phyloP scores from a whole-genome alignment of 257 asterid genomes.

The Anisodus acutangulus region DNA sequence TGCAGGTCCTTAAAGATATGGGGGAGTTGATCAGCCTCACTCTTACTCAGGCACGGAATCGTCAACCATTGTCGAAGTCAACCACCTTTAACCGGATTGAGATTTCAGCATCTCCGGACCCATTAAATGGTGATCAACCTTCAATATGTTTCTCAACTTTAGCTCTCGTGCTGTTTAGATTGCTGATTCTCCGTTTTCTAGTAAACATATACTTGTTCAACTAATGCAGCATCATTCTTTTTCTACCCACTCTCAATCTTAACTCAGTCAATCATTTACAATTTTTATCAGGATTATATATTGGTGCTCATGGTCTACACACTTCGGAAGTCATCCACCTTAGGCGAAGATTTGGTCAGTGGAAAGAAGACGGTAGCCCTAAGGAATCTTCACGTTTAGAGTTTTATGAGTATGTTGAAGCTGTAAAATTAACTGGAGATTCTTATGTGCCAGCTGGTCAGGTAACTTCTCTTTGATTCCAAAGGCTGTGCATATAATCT shows the following conservation, averaged over 20 bases:
- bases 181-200: conserved; percentile 20
- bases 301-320: conserved; percentile 89
- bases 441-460: conserved; percentile 97
- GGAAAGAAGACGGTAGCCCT: conserved; percentile 78
- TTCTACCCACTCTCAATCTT: conserved; percentile 22
- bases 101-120: conserved; percentile 68
- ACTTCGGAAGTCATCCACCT: conserved; percentile 86
- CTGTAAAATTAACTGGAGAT: conserved; percentile 91
- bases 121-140: conserved; percentile 67
- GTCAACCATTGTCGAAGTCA: conserved; percentile 88
- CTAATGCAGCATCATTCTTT: conserved; percentile 23
- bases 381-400: conserved; percentile 68
- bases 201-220: conserved; percentile 10
- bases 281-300: conserved; percentile 69
- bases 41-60: conserved; percentile 74
- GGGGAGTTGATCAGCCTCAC: conserved; percentile 71
- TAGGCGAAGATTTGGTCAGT: conserved; percentile 89
- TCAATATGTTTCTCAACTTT: conserved; percentile 8
- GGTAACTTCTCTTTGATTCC: conserved; percentile 49
- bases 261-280: conserved; percentile 29
- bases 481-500: neutral
- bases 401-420: conserved; percentile 95
- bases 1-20: conserved; percentile 89
- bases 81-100: conserved; percentile 87
- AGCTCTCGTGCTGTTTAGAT: neutral